These are phyloP conservation scores for Phoma sp. DNA, from an alignment of 2,329 filamentous ascomycete genomes.

Conservation along the genomic window DNA sequence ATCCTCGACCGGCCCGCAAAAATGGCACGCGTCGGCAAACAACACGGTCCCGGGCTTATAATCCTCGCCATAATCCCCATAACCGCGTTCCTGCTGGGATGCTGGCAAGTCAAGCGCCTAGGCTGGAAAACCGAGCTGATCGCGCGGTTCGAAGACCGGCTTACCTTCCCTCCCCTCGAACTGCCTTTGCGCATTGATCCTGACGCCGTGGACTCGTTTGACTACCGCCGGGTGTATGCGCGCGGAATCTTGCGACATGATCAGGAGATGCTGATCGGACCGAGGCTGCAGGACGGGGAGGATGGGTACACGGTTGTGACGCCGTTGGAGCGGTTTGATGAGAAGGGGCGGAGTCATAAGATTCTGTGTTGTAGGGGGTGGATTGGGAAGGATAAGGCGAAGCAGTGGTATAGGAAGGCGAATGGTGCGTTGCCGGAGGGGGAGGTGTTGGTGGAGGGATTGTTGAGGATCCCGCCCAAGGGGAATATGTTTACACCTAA, in stretches of 20 bases:
- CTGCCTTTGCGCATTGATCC: slow-evolving; percentile 84
- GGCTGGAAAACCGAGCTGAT: slow-evolving; percentile 94
- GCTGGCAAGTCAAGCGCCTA: slow-evolving; percentile 93
- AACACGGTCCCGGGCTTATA: slow-evolving; percentile 80
- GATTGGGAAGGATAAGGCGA: slow-evolving; percentile 78
- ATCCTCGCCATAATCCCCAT: slow-evolving; percentile 87
- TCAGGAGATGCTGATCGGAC: slow-evolving; percentile 94
- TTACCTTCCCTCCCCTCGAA: slow-evolving; percentile 83
- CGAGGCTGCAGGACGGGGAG: slow-evolving; percentile 84
- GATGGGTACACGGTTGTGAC: slow-evolving; percentile 93
- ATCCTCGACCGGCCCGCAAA: slow-evolving; percentile 85
- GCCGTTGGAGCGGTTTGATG: slow-evolving; percentile 75
- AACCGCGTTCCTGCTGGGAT: slow-evolving; percentile 86
- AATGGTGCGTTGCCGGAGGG: slow-evolving; percentile 69
- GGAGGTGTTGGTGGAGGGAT: slow-evolving; percentile 78
- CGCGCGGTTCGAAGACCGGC: slow-evolving; percentile 87
- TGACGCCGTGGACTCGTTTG: slow-evolving; percentile 82
- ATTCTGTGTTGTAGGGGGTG: slow-evolving; percentile 90
- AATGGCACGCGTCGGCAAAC: slow-evolving; percentile 75
- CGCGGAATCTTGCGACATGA: slow-evolving; percentile 80
- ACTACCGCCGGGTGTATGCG: slow-evolving; percentile 83
- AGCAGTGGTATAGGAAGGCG: slow-evolving; percentile 63
- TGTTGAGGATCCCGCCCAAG: slow-evolving; percentile 90
- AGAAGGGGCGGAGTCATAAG: slow-evolving; percentile 57
- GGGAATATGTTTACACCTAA: slow-evolving; percentile 97